Conservation (phyloP, 345 rosid species). For the Raphanus raphanistrum region DNA sequence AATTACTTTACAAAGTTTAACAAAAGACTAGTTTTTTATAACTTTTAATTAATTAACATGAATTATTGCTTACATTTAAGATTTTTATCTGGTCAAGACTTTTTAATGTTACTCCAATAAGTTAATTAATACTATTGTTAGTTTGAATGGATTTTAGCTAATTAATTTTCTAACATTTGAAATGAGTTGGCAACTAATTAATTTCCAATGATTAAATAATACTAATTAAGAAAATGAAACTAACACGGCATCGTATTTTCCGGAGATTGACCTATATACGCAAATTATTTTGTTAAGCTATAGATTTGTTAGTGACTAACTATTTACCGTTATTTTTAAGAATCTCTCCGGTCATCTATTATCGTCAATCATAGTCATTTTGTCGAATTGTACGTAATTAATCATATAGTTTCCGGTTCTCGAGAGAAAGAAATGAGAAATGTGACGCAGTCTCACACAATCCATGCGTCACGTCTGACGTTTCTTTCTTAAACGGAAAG, state of each 20-base stretch:
- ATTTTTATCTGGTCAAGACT: constrained; percentile 17
- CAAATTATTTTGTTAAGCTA: constrained; percentile 2
- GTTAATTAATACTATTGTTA: background rate
- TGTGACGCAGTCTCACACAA: constrained; percentile 30
- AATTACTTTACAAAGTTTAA: background rate
- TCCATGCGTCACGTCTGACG: constrained; percentile 33
- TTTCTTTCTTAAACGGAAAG: constrained; percentile 34
- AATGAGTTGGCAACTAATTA: constrained; percentile 6
- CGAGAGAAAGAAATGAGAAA: constrained; percentile 22
- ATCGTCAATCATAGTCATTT: constrained; percentile 10
- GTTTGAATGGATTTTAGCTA: background rate
- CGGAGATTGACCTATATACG: background rate
- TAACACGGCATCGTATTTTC: constrained; percentile 12
- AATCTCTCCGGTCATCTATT: background rate
- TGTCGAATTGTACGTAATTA: constrained; percentile 5
- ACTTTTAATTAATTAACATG: background rate
- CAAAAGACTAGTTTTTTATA: too few species aligned
- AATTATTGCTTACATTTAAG: background rate
- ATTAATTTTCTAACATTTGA: background rate
- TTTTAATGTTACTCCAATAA: background rate
- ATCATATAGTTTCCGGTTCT: constrained; percentile 21
- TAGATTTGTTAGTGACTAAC: background rate
- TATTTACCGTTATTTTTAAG: background rate
- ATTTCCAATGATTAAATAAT: background rate
- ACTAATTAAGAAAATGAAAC: constrained; percentile 1